Percentiles rank a stretch among this genome's conserved stretches.
These are phyloP conservation scores for Exobasidium cylindrosporum DNA, from an alignment of 1,284 basidiomycete genomes.

Conservation along the genomic window DNA sequence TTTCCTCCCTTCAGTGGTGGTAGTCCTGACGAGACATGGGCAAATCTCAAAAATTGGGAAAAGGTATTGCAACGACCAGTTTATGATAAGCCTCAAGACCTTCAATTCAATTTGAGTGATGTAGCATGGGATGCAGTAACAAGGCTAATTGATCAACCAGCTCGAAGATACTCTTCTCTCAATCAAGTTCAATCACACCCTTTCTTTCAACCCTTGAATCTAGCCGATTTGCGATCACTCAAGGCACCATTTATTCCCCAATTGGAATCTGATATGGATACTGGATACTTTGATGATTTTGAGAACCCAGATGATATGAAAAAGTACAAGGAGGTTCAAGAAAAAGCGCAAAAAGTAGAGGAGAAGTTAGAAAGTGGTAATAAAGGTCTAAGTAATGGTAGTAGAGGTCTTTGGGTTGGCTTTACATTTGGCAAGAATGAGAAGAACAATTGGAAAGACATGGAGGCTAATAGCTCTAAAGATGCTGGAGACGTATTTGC, in stretches of 20 bases:
- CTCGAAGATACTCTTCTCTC: conserved; percentile 73
- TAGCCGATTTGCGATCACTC: conserved; percentile 73
- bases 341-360: conserved; percentile 94
- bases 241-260: conserved; percentile 94
- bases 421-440: conserved; percentile 73
- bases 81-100: conserved; percentile 91
- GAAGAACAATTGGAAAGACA: conserved; percentile 11
- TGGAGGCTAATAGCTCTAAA: not conserved
- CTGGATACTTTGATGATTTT: conserved; percentile 98
- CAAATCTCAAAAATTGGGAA: conserved; percentile 97
- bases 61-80: conserved; percentile 82
- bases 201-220: conserved; percentile 76
- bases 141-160: conserved; percentile 69
- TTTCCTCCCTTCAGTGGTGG: conserved; percentile 97
- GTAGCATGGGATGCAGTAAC: conserved; percentile 94
- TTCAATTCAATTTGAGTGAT: conserved; percentile 94
- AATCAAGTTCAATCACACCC: conserved; percentile 73
- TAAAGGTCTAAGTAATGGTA: conserved; percentile 58
- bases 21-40: conserved; percentile 97
- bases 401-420: conserved; percentile 86
- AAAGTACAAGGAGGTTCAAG: conserved; percentile 84
- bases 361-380: conserved; percentile 66
- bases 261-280: conserved; percentile 85
- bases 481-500: conserved; percentile 37
- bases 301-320: conserved; percentile 89